Evolutionary conservation across 306 rosid genomes (phyloP).

Genomic region (Acacia acuminata): DNA sequence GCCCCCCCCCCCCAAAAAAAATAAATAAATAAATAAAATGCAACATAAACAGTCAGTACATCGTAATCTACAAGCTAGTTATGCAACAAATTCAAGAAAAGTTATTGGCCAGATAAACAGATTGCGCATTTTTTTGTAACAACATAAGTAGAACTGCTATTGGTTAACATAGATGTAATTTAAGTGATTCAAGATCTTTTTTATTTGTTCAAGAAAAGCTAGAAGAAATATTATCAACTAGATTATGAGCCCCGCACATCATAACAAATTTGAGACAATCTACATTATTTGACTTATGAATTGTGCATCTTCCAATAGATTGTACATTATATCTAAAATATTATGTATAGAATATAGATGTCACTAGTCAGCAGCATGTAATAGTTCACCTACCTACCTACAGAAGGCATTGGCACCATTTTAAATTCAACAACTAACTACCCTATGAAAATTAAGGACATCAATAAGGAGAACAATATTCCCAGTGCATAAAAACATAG

Average conservation of each 20-base stretch:
- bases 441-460: constrained; percentile 10
- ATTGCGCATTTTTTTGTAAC: neutral
- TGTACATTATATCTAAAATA: neutral
- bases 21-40: too few species aligned
- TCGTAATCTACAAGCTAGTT: neutral
- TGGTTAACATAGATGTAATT: neutral
- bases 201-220: neutral
- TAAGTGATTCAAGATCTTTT: neutral
- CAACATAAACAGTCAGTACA: neutral
- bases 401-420: neutral
- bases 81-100: neutral
- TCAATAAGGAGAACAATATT: constrained; percentile 1
- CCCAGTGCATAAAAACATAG: constrained; percentile 6
- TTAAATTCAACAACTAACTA: neutral
- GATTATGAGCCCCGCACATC: neutral
- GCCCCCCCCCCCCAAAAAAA: too few species aligned
- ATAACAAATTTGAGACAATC: neutral
- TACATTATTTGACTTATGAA: neutral
- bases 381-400: constrained; percentile 3
- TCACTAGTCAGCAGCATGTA: neutral
- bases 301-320: neutral
- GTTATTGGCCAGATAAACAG: neutral
- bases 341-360: neutral
- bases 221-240: neutral
- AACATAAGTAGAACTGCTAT: neutral